A percentile compares a stretch with the other conserved stretches of the same genome.
Evolutionary conservation across 257 asterid genomes (phyloP).

Genomic region (Buddleja alternifolia): DNA sequence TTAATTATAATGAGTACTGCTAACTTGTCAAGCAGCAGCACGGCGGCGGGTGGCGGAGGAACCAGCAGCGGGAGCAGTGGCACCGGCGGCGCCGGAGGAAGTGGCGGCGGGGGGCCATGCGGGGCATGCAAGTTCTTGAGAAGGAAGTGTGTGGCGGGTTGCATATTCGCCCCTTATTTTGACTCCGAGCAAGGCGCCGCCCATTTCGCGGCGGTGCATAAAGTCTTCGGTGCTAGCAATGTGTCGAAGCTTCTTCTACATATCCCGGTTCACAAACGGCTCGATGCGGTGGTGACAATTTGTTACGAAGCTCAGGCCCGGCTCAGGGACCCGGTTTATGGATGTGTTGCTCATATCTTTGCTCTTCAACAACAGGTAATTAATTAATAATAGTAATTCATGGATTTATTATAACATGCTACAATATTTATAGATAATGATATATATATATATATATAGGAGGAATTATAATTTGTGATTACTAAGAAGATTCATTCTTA

Average conservation of each 20-base stretch:
- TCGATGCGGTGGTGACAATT: constrained; percentile 84
- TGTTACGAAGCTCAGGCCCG: constrained; percentile 93
- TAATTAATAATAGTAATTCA: background rate
- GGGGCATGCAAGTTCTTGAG: constrained; percentile 99
- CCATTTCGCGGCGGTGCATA: constrained; percentile 95
- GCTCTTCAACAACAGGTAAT: constrained; percentile 93
- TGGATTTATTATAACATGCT: too few species aligned
- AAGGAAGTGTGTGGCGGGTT: constrained; percentile 84
- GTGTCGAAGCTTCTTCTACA: constrained; percentile 86
- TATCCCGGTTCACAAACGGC: constrained; percentile 74
- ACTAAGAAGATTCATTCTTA: constrained; percentile 28
- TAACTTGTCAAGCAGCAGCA: constrained; percentile 44
- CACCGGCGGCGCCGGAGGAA: constrained; percentile 31
- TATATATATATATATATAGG: too few species aligned
- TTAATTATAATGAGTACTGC: constrained; percentile 41
- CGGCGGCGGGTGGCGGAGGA: constrained; percentile 35
- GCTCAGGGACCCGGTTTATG: constrained; percentile 88
- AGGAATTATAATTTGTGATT: too few species aligned
- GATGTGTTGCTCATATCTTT: constrained; percentile 86
- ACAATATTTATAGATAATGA: too few species aligned
- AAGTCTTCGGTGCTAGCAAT: constrained; percentile 97
- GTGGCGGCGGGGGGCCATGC: constrained; percentile 80
- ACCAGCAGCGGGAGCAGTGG: constrained; percentile 33
- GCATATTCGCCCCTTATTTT: constrained; percentile 92
- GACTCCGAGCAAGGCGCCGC: constrained; percentile 98